Conservation (phyloP, 352 stramenopile species). For the Phytophthora pluvialis region DNA sequence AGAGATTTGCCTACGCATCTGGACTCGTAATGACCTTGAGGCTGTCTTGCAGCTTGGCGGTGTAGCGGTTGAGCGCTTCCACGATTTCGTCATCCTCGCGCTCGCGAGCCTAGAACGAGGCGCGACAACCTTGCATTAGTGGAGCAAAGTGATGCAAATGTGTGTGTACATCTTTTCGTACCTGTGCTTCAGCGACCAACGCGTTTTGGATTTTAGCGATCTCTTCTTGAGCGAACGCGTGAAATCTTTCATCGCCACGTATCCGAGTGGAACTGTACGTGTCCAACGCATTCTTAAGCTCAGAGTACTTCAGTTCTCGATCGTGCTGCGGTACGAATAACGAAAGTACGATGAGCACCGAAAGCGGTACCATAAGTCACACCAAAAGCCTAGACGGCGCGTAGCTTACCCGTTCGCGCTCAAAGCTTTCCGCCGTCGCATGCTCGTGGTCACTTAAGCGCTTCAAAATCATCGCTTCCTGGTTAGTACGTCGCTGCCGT, state of each 20-base stretch:
- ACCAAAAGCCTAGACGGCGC: background rate
- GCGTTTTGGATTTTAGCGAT: conserved; percentile 82
- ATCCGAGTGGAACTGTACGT: conserved; percentile 72
- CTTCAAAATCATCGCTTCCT: conserved; percentile 93
- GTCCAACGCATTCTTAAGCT: conserved; percentile 77
- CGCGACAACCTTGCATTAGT: background rate
- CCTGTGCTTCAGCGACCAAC: conserved; percentile 73
- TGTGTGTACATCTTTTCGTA: conserved; percentile 7
- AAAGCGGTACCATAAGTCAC: background rate
- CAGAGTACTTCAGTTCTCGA: conserved; percentile 67
- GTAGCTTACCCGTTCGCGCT: conserved; percentile 56
- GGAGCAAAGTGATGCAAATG: background rate
- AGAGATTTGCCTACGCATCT: conserved; percentile 48
- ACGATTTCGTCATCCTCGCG: conserved; percentile 95
- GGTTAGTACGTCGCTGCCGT: conserved; percentile 71
- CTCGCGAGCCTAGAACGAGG: conserved; percentile 65
- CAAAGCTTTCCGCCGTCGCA: conserved; percentile 72
- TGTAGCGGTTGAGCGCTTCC: conserved; percentile 93
- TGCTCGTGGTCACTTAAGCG: conserved; percentile 91
- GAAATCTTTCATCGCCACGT: conserved; percentile 80
- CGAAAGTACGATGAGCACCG: background rate
- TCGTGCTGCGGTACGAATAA: conserved; percentile 26
- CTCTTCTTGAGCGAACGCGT: conserved; percentile 71
- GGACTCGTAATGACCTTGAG: conserved; percentile 92
- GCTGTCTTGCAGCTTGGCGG: conserved; percentile 92